Percentiles rank a stretch among this genome's conserved stretches.
Conservation (phyloP, 169 alveolate species). For the Babesia gibsoni region DNA sequence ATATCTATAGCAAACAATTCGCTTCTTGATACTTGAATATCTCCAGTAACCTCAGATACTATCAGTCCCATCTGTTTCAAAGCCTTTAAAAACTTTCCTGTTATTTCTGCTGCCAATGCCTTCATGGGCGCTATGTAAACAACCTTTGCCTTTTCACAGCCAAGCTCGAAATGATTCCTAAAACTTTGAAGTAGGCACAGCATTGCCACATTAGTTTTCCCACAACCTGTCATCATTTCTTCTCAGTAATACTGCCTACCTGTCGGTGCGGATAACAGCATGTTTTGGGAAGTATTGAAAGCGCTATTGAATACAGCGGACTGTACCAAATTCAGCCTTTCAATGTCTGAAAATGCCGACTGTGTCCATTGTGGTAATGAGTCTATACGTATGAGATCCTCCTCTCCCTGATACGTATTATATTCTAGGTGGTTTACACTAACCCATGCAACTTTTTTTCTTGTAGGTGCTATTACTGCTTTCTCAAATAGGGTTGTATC, state of each 20-base stretch:
- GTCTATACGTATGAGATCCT: conserved; percentile 27
- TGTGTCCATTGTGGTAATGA: conserved; percentile 87
- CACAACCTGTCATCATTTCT: conserved; percentile 80
- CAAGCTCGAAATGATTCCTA: conserved; percentile 7
- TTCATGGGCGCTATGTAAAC: conserved; percentile 99
- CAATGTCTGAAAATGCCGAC: conserved; percentile 74
- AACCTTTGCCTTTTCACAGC: conserved; percentile 66
- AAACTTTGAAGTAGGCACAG: conserved; percentile 84
- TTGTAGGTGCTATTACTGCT: conserved; percentile 17
- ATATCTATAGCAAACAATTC: conserved; percentile 96
- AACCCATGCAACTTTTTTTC: conserved; percentile 32
- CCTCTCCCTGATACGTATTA: conserved; percentile 16
- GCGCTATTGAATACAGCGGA: conserved; percentile 89
- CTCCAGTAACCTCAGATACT: conserved; percentile 95
- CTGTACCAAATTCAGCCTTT: conserved; percentile 84
- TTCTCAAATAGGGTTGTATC: conserved; percentile 41
- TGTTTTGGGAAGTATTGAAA: conserved; percentile 86
- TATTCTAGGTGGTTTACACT: not conserved
- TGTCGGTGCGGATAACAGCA: conserved; percentile 96
- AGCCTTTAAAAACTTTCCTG: conserved; percentile 29
- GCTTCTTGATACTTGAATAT: conserved; percentile 66
- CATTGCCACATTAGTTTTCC: conserved; percentile 96
- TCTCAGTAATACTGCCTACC: conserved; percentile 54
- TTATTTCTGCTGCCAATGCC: conserved; percentile 94
- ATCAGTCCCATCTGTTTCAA: conserved; percentile 74